Evolutionary conservation across 352 stramenopile species (phyloP).

Genomic region (Plasmopara muralis): DNA sequence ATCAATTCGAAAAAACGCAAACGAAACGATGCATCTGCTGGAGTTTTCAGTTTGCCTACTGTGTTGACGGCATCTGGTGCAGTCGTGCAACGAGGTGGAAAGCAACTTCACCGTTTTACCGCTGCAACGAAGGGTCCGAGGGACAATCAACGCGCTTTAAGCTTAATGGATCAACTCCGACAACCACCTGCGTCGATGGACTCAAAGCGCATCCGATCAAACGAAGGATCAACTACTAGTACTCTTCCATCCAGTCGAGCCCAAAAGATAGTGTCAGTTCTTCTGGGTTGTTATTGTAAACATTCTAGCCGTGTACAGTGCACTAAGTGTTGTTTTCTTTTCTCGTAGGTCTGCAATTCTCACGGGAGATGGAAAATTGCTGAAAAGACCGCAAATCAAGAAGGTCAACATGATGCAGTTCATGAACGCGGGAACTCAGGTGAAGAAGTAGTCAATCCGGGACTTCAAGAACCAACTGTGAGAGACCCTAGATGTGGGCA

Average conservation of each 20-base stretch:
- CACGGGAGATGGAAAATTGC: conserved; percentile 17
- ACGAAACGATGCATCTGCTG: conserved; percentile 23
- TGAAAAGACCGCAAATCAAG: conserved; percentile 34
- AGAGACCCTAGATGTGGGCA: background rate
- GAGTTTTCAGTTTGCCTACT: conserved; percentile 38
- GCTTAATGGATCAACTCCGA: conserved; percentile 30
- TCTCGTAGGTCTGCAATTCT: conserved; percentile 30
- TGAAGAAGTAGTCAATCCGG: conserved; percentile 13
- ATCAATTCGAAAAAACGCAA: conserved; percentile 48
- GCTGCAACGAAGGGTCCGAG: background rate
- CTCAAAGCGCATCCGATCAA: background rate
- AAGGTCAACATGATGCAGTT: conserved; percentile 83
- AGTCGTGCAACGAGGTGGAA: conserved; percentile 30
- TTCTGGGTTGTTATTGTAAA: background rate
- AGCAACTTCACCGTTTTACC: conserved; percentile 3
- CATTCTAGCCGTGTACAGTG: background rate
- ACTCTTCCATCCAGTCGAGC: conserved; percentile 28
- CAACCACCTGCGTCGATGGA: conserved; percentile 20
- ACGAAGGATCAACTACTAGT: conserved; percentile 2
- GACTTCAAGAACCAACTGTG: background rate
- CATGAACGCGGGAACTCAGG: conserved; percentile 43
- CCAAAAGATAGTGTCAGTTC: conserved; percentile 52
- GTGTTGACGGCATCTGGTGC: conserved; percentile 42
- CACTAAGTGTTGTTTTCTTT: conserved; percentile 2
- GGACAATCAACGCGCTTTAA: conserved; percentile 17